Conservation (phyloP, 306 rosid genomes). For the Cicer bijugum region DNA sequence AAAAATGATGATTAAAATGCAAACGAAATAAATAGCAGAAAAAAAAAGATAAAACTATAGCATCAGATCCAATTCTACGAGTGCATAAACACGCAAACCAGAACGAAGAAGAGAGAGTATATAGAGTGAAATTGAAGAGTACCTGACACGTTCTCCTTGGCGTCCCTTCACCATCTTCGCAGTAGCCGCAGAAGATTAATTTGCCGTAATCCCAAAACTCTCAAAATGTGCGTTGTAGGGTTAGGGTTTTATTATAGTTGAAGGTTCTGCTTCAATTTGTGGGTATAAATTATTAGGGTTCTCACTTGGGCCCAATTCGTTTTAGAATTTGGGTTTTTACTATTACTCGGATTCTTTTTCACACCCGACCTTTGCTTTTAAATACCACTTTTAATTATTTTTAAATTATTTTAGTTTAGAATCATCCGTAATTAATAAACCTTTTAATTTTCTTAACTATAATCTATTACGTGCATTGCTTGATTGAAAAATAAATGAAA, state of each 20-base stretch:
- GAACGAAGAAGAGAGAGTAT: neutral
- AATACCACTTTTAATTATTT: too few species aligned
- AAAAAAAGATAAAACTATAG: neutral
- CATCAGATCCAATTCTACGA: neutral
- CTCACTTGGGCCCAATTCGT: neutral
- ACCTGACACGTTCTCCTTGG: slow-evolving; percentile 92
- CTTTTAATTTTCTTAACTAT: too few species aligned
- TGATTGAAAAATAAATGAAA: too few species aligned
- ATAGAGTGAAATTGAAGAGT: neutral
- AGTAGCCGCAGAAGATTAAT: neutral
- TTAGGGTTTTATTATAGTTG: slow-evolving; percentile 5
- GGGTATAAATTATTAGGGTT: neutral
- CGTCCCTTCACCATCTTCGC: slow-evolving; percentile 84
- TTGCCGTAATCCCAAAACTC: neutral
- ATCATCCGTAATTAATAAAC: too few species aligned
- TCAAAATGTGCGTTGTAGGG: neutral
- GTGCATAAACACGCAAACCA: neutral
- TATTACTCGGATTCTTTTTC: too few species aligned
- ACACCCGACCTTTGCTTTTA: too few species aligned
- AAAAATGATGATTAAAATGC: neutral
- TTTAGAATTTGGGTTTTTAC: neutral
- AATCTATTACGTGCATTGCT: too few species aligned
- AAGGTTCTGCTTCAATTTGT: neutral
- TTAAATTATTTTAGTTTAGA: too few species aligned
- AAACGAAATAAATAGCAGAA: neutral